Conservation (phyloP, 805 yeast genomes). For the Schwanniomyces vanrijiae region DNA sequence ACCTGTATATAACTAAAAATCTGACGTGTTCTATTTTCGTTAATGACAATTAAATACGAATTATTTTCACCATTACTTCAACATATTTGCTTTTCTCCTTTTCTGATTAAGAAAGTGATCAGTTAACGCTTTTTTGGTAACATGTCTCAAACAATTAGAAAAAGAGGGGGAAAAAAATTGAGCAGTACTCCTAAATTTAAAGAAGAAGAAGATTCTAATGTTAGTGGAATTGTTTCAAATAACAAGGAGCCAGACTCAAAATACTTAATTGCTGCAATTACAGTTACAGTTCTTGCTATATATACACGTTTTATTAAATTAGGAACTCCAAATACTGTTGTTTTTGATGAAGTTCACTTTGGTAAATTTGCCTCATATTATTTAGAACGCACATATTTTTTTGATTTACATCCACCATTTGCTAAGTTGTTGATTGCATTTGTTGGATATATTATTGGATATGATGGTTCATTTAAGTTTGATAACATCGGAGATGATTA, state of each 20-base stretch:
- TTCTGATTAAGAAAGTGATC: neutral
- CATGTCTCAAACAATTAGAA: constrained; percentile 29
- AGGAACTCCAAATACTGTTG: constrained; percentile 70
- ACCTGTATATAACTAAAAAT: constrained; percentile 1
- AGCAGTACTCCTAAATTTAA: constrained; percentile 5
- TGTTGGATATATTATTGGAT: constrained; percentile 86
- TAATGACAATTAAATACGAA: neutral
- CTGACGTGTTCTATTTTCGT: neutral
- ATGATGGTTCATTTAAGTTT: constrained; percentile 89
- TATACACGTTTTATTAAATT: constrained; percentile 61
- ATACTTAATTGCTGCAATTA: constrained; percentile 33
- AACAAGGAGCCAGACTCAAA: constrained; percentile 26
- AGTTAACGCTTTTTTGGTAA: neutral
- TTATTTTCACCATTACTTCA: neutral
- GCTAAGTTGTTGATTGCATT: constrained; percentile 90
- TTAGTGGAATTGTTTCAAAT: constrained; percentile 2
- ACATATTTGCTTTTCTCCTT: neutral
- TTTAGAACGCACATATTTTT: constrained; percentile 85
- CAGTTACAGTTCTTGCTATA: constrained; percentile 44
- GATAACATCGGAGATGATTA: constrained; percentile 86
- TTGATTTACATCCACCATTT: constrained; percentile 97
- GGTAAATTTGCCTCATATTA: constrained; percentile 86
- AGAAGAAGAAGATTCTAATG: constrained; percentile 3
- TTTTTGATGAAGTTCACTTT: constrained; percentile 84
- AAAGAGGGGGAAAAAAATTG: constrained; percentile 25